Evolutionary conservation across 2,329 filamentous ascomycete genomes (phyloP), one percentile per base, ranked within the genome.

Genomic region (Ascochyta koolunga): DNA sequence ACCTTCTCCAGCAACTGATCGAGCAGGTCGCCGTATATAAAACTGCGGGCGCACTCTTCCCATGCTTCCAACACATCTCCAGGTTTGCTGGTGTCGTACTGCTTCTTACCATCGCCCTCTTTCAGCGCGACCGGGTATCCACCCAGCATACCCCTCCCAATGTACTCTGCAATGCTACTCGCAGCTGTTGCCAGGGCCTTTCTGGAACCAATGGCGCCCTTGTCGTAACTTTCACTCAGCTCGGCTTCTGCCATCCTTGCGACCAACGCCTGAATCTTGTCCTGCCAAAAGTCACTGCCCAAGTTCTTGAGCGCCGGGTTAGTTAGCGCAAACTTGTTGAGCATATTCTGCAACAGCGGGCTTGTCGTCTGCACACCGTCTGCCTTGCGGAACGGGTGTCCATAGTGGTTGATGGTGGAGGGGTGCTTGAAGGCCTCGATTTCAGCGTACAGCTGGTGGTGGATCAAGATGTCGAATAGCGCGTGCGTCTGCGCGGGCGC

Each of bases 151-250:
- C 87, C 90, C 56, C 89, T 78, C 0, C 84, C 85, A 11, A 89
- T 77, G 67, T 87, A 86, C 74, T 92, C 90, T 48, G 90, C 79
- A 51, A 93, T 73, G 6, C 85, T 84, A 31, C 88, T 88, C 9
- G 86, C 81, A 0, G 87, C 89, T 6, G 90, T 91, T 0, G 89
- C 85, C 42, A 93, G 75, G 18, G 88, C 89, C 76, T 91, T 92
- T 45, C 90, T 81, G 54, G 87, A 86, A 0, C 90, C 90, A 61
- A 93, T 76, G 0, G 85, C 81, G 13, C 88, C 89, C 73, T 91
- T 91, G 71, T 93, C 90, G 66, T 92, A 93, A 69, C 88, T 91
- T 72, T 93, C 90, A 1, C 88, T 91, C 27, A 93, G 77, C 44
- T 90, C 85, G 2, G 86, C 88, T 27, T 86, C 82, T 8, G 82